These are phyloP conservation scores for Candida sanyiensis DNA, from an alignment of 805 yeast genomes.

Conservation along the genomic window DNA sequence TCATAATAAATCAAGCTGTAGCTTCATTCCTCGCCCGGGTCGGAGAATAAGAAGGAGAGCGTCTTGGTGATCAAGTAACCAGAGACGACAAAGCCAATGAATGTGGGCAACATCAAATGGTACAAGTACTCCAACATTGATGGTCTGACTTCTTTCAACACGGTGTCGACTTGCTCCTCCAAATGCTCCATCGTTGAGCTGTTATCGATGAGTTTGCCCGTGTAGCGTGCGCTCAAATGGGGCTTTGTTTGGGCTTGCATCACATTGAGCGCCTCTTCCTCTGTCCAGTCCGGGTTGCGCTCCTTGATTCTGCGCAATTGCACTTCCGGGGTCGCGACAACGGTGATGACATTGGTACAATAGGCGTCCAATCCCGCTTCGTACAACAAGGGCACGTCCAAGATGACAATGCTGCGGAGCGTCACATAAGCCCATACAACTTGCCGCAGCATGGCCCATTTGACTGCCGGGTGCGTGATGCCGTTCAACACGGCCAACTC, in stretches of 20 bases:
- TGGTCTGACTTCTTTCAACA: constrained; percentile 17
- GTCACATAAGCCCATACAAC: constrained; percentile 51
- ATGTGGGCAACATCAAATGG: constrained; percentile 6
- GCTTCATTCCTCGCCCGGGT: constrained; percentile 10
- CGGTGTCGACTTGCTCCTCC: constrained; percentile 35
- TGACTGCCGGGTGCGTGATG: constrained; percentile 85
- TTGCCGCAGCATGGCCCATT: constrained; percentile 51
- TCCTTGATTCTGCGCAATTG: constrained; percentile 59
- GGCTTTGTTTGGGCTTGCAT: constrained; percentile 73
- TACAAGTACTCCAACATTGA: constrained; percentile 10
- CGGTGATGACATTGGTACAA: constrained; percentile 70
- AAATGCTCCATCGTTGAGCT: constrained; percentile 40
- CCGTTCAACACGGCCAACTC: constrained; percentile 58
- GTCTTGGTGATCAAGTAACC: constrained; percentile 3
- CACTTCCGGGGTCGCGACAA: constrained; percentile 48
- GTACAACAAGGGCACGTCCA: constrained; percentile 88
- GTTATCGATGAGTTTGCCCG: constrained; percentile 70
- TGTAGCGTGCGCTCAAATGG: constrained; percentile 46
- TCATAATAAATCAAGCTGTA: not conserved
- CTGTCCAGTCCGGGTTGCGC: constrained; percentile 63
- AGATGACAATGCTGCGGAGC: constrained; percentile 54
- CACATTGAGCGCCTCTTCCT: constrained; percentile 64
- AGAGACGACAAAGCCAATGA: constrained; percentile 5
- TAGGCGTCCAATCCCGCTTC: constrained; percentile 66
- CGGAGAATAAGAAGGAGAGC: constrained; percentile 8